Conservation (phyloP, 495 filamentous ascomycete genomes). For the Astrothelium macrocarpum region DNA sequence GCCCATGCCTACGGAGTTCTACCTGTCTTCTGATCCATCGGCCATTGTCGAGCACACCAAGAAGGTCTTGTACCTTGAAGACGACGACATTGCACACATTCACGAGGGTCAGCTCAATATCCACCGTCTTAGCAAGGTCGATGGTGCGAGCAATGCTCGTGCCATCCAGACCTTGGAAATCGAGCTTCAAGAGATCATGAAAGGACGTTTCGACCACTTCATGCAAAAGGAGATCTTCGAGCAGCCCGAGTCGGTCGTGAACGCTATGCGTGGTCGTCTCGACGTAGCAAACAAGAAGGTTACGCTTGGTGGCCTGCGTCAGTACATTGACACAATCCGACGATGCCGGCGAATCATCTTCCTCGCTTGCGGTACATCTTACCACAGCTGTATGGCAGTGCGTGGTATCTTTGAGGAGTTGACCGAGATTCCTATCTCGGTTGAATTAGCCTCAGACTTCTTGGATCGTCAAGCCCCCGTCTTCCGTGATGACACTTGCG, state of each 20-base stretch:
- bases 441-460: constrained; percentile 96
- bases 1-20: constrained; percentile 97
- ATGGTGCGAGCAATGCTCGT: constrained; percentile 92
- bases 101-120: constrained; percentile 98
- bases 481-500: constrained; percentile 98
- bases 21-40: constrained; percentile 94
- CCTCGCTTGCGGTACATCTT: constrained; percentile 95
- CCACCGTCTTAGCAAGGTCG: constrained; percentile 90
- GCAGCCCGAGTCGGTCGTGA: constrained; percentile 97
- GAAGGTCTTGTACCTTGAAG: constrained; percentile 98
- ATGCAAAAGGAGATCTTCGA: constrained; percentile 99
- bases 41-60: constrained; percentile 99
- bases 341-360: constrained; percentile 95
- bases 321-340: constrained; percentile 92
- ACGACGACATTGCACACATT: constrained; percentile 98
- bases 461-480: constrained; percentile 95
- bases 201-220: constrained; percentile 99
- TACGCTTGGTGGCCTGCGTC: constrained; percentile 87
- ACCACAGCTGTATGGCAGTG: constrained; percentile 98
- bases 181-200: constrained; percentile 99
- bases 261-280: constrained; percentile 98
- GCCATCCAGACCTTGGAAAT: constrained; percentile 97
- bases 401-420: constrained; percentile 96
- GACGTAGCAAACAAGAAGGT: constrained; percentile 87
- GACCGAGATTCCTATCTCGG: constrained; percentile 93